Evolutionary conservation across 306 rosid species (phyloP).

Genomic region (Cyamopsis tetragonoloba): DNA sequence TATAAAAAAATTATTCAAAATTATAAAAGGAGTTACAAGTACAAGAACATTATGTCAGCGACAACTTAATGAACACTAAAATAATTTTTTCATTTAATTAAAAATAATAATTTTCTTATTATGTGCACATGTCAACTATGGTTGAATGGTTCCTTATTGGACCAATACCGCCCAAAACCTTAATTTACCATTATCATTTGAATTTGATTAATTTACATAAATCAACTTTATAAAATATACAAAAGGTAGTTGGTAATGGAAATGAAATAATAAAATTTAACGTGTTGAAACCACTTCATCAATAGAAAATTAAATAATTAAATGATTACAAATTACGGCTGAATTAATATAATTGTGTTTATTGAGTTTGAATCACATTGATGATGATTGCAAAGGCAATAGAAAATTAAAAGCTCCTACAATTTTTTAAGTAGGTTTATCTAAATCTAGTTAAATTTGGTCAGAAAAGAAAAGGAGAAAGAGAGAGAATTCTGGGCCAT

Average conservation of each 20-base stretch:
- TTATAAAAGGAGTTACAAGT: conserved; percentile 3
- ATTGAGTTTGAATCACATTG: conserved; percentile 34
- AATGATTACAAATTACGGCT: conserved; percentile 4
- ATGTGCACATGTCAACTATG: background rate
- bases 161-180: conserved; percentile 29
- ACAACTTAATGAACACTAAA: background rate
- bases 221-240: background rate
- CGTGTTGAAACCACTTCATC: background rate
- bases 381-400: conserved; percentile 21
- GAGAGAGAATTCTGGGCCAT: background rate
- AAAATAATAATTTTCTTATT: too few relatives aligned
- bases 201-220: conserved; percentile 19
- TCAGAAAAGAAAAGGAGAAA: background rate
- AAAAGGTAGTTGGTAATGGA: background rate
- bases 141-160: conserved; percentile 16
- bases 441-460: conserved; percentile 11
- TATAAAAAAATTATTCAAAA: background rate
- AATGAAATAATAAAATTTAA: background rate
- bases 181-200: conserved; percentile 20
- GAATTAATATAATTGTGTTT: background rate
- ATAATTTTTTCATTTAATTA: too few relatives aligned
- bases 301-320: conserved; percentile 8
- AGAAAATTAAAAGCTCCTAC: background rate
- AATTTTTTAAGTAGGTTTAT: background rate
- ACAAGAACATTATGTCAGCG: background rate